Evolutionary conservation across 371 early-diverging fungal species (phyloP), one percentile per base, ranked within the genome.

Genomic region (Entomophthora muscae): DNA sequence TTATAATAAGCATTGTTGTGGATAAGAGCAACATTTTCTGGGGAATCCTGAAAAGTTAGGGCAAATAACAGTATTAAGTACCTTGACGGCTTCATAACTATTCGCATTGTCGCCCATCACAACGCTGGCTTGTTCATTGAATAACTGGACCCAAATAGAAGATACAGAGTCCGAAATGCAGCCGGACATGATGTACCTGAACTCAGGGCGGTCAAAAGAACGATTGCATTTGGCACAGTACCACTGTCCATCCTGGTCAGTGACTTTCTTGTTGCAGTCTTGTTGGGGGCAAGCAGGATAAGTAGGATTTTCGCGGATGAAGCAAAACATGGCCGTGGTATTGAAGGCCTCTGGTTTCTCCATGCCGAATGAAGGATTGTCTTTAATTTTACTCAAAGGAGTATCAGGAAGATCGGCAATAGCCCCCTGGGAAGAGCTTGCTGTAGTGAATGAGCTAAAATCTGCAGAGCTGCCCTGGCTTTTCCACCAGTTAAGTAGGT

Each of bases 221-320:
- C 76, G 76, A 66, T 83, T 75, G 71, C 98, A 97, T 69, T 91
- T 93, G 66, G 95, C 96, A 71, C 99, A 98, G 52, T 90, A 72
- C 94, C 93, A 98, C n/a, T 76, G 75, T 23, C 67, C 61, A 10
- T 59, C 73, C 28, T 83, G 81, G 52, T 82, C 75, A 21, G 74
- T 72, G 51, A 91, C 81, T 81, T 97, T 98, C 75, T 96, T 97
- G 67, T 79, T 86, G 72, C 98, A 97, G 22, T 75, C 79, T 0
- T 74, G 73, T 2, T 71, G 69, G n/a, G 88, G 90, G 74, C 95
- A 98, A 1, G 87, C 85, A 31, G 97, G 86, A 71, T 95, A 98
- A 61, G 76, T 76, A 33, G 79, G 54, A 64, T 71, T 83, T 30
- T 87, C 87, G 54, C 66, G 65, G 66, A 90, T 76, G 63, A 71